A percentile compares a stretch with the other conserved stretches of the same genome.
Evolutionary conservation across 2,329 filamentous ascomycete genomes (phyloP).

Genomic region (Pseudopithomyces chartarum): DNA sequence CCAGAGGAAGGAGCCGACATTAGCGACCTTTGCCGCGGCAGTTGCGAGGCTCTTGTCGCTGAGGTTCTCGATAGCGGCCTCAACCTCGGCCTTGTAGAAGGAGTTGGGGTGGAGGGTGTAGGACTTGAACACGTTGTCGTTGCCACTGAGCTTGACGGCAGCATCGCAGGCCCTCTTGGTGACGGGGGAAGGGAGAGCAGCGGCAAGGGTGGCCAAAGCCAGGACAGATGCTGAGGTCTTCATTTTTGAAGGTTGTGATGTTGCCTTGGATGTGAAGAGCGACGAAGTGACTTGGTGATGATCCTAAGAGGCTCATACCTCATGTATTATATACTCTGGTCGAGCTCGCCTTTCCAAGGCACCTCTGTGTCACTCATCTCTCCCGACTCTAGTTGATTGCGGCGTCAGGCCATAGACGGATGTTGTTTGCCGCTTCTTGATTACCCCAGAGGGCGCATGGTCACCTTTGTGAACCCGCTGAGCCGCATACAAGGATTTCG

Average conservation of each 20-base stretch:
- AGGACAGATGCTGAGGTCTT: constrained; percentile 6
- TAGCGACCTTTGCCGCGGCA: constrained; percentile 1
- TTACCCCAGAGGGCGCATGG: neutral
- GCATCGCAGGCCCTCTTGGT: constrained; percentile 2
- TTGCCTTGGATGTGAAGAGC: neutral
- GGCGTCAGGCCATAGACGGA: neutral
- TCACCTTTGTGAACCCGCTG: neutral
- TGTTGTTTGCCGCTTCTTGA: neutral
- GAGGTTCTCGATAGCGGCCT: constrained; percentile 1
- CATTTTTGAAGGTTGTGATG: constrained; percentile 2
- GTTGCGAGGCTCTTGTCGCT: constrained; percentile 1
- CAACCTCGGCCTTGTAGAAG: constrained; percentile 7
- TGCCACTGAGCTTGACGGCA: constrained; percentile 7
- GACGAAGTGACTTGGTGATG: neutral
- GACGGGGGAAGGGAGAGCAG: constrained; percentile 1
- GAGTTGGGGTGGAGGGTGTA: constrained; percentile 7
- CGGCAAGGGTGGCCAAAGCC: constrained; percentile 6
- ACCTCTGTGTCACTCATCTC: neutral
- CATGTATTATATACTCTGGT: constrained; percentile 3
- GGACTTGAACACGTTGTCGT: constrained; percentile 8
- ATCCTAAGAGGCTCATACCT: neutral
- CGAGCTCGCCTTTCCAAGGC: neutral
- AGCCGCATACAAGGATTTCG: neutral
- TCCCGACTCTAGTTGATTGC: constrained; percentile 1
- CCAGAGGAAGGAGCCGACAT: constrained; percentile 7